A percentile compares a stretch with the other conserved stretches of the same genome.
These are phyloP conservation scores for Myxozyma melibiosi DNA, from an alignment of 805 yeast species.

Conservation along the genomic window DNA sequence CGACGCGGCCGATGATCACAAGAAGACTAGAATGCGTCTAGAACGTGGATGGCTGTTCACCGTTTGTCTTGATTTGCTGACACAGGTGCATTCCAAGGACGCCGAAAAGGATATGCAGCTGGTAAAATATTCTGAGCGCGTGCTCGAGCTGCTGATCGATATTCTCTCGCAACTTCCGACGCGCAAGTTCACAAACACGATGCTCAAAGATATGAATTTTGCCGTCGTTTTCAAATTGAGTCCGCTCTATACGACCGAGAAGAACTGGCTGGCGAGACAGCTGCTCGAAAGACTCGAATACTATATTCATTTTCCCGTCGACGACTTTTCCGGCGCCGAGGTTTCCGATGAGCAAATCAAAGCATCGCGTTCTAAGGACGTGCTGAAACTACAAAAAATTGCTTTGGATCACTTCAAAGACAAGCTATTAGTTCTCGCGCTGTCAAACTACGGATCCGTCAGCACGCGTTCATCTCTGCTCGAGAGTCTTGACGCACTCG, in stretches of 20 bases:
- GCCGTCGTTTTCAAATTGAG: constrained; percentile 27
- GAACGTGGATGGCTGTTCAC: constrained; percentile 40
- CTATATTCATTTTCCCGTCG: constrained; percentile 46
- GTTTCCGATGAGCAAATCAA: constrained; percentile 32
- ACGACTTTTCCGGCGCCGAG: constrained; percentile 47
- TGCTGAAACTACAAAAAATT: constrained; percentile 37
- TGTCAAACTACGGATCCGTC: constrained; percentile 38
- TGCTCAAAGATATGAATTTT: constrained; percentile 39
- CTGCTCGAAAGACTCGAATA: constrained; percentile 33
- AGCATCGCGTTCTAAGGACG: constrained; percentile 10
- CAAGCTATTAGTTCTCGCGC: constrained; percentile 36
- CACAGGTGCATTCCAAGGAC: constrained; percentile 1
- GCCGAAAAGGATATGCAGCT: constrained; percentile 1
- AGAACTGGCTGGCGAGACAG: constrained; percentile 8
- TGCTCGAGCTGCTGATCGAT: constrained; percentile 38
- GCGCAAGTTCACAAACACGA: constrained; percentile 43
- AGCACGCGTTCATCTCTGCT: constrained; percentile 29
- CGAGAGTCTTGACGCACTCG: constrained; percentile 35
- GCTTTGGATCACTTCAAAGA: constrained; percentile 35
- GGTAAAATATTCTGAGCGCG: constrained; percentile 15
- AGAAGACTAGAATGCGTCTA: constrained; percentile 33
- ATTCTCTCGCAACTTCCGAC: constrained; percentile 49
- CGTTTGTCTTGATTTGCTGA: constrained; percentile 32
- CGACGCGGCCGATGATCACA: constrained; percentile 30
- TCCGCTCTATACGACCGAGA: constrained; percentile 11